phyloP scores from a whole-genome alignment of 495 filamentous ascomycete genomes.

The Venustampulla echinocandica region DNA sequence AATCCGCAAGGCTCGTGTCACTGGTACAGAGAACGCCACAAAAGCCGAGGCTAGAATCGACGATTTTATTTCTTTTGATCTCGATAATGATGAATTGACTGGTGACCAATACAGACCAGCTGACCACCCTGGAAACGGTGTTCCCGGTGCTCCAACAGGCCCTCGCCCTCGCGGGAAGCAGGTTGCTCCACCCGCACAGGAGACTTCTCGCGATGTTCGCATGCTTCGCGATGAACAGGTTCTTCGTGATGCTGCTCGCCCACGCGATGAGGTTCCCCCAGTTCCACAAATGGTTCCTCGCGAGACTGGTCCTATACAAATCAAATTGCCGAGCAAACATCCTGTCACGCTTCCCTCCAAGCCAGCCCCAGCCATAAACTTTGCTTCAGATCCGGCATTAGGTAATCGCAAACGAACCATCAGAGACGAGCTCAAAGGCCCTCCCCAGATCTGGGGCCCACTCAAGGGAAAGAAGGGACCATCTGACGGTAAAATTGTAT shows the following conservation, averaged over 20 bases:
- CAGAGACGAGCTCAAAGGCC: constrained; percentile 55
- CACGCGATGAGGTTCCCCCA: not conserved
- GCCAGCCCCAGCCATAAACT: constrained; percentile 4
- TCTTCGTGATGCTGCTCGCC: not conserved
- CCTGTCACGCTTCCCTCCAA: constrained; percentile 1
- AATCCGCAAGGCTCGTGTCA: constrained; percentile 73
- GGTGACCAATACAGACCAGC: constrained; percentile 6
- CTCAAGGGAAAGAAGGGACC: constrained; percentile 26
- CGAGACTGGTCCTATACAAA: not conserved
- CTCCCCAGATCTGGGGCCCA: constrained; percentile 35
- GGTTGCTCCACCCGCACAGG: not conserved
- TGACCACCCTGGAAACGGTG: constrained; percentile 1
- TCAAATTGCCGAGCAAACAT: not conserved
- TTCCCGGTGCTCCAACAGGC: constrained; percentile 25
- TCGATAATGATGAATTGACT: constrained; percentile 42
- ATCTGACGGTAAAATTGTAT: constrained; percentile 39
- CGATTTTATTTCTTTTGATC: constrained; percentile 79
- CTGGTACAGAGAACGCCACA: constrained; percentile 28
- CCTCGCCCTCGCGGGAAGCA: constrained; percentile 27
- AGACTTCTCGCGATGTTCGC: too few relatives aligned
- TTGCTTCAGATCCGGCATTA: constrained; percentile 29
- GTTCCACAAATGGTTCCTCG: not conserved
- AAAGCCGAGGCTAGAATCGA: constrained; percentile 49
- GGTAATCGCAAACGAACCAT: constrained; percentile 60
- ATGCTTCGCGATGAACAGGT: not conserved